Base-by-base conservation (phyloP, 2,329 filamentous ascomycete species). In the Fonsecaea erecta region DNA sequence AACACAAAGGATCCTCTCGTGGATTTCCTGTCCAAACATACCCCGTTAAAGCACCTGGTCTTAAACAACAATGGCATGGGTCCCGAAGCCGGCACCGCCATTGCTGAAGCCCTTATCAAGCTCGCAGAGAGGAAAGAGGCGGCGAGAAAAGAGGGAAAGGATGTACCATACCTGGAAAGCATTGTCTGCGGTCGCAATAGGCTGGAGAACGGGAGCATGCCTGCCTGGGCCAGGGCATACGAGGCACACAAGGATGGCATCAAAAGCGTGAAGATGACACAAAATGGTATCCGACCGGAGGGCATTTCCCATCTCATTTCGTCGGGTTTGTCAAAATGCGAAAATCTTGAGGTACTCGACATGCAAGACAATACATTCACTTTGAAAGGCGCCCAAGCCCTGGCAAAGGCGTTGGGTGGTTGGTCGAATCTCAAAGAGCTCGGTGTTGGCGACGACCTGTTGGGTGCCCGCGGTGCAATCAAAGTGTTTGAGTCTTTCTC, bases 301-400 rank as follows among this genome's bases (percentile, higher is more conserved):
- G 95, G 95, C 66, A 95, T 98, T 74, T 88, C 88, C 54, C 85
- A 90, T 70, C 83, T 99, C 63, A 82, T 99, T 69, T 88, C 86
- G 66, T 84, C 93, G 60, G 95, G 95, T 68, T 83, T 99, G 60
- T 86, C 84, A 69, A 84, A 91, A 73, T 87, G 92, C 57, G 83
- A 81, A 34, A 81, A 83, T 52, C 84, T 99, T 62, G 83, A 89
- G 75, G 85, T 93, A 14, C 81, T 99, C 60, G 95, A 99, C 80
- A 82, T 99, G 67, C 94, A 99, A 78, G 95, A 99, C 80, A 99
- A 99, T 80, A 98, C 95, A 0, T 98, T 98, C 77, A 98, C 94
- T 9, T 78, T 89, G 43, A 83, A 85, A 68, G 95, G 93, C 26
- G 91, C 92, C 32, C 89, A 84, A 72, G 92, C 92, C 11, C 84